Percentiles rank a stretch among this genome's conserved stretches.
phyloP scores from a whole-genome alignment of 352 stramenopile species.

The Peronospora farinosa region DNA sequence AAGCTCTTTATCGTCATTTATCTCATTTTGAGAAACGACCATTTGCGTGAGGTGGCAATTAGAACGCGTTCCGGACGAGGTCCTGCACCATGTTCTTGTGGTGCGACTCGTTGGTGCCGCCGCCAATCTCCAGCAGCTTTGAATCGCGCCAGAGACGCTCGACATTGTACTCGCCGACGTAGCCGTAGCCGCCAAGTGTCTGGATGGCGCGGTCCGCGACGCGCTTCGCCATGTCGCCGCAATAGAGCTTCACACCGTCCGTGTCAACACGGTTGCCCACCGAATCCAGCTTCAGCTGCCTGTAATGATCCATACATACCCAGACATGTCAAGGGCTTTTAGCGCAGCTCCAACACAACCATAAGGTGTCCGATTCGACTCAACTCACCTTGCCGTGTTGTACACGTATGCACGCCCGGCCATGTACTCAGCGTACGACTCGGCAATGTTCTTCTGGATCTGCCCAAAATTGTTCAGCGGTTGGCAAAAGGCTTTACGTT shows the following conservation, averaged over 20 bases:
- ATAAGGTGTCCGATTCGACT: not conserved
- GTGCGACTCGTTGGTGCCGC: conserved; percentile 97
- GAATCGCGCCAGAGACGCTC: conserved; percentile 97
- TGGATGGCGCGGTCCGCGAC: conserved; percentile 97
- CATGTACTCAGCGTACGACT: conserved; percentile 98
- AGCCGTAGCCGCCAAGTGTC: conserved; percentile 96
- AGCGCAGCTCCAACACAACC: not conserved
- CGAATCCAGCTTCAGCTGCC: conserved; percentile 90
- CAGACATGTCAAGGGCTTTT: not conserved
- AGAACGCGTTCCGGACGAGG: conserved; percentile 37
- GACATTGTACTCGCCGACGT: conserved; percentile 98
- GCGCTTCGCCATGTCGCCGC: conserved; percentile 94
- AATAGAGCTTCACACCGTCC: conserved; percentile 98
- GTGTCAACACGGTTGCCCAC: conserved; percentile 95
- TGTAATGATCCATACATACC: conserved; percentile 22
- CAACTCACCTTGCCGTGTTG: conserved; percentile 79
- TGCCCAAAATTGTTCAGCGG: conserved; percentile 88
- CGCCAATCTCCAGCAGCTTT: conserved; percentile 99
- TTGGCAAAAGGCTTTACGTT: conserved; percentile 92
- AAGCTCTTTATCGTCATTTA: not conserved
- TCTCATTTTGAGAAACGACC: not conserved
- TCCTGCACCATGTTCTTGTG: conserved; percentile 98
- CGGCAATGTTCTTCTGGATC: conserved; percentile 96
- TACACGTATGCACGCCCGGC: conserved; percentile 96
- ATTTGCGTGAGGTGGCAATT: not conserved